Evolutionary conservation across 1,139 yeast species (phyloP), one percentile per base, ranked within the genome.

Genomic region (Kodamaea plutei): DNA sequence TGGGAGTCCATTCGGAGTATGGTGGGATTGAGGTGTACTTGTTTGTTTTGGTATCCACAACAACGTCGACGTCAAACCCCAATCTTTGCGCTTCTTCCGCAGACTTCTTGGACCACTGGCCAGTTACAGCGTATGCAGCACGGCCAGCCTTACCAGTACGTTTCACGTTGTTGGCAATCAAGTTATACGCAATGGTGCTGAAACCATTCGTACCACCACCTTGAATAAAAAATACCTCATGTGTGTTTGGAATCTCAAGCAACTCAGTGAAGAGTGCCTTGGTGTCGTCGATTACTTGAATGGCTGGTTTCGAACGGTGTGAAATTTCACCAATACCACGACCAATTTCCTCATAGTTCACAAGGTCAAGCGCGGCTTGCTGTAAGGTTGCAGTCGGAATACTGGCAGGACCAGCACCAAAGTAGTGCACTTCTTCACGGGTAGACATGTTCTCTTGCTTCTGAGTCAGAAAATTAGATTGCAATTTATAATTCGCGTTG

Each of bases 161-260:
- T 44, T 70, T 71, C 28, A 84, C 85, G 54, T 73, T 75, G 25
- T 82, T 69, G 19, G 96, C 95, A 40, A 82, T 58, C 61, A 91
- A 58, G 55, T 91, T 91, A 48, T 91, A 78, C 10, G 85, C 89
- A 35, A 87, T 72, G 6, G 95, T 76, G 5, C 97, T 84, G 50
- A 91, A 91, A 5, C 96, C 97, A 23, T 88, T 83, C 31, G 97
- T 89, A 39, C 97, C 98, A 39, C 98, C 98, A 40, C 98, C 97
- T 64, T 91, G 98, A 62, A 89, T 63, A 62, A 89, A 91, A 53
- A 91, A 80, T 2, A 89, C 91, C 53, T 88, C 97, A 55, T 91
- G 94, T 21, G 94, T 82, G 38, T 85, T 95, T 19, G 97, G 98
- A 31, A 91, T 74, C 36, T 68, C 55, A 54, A 87, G 60, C 35